phyloP scores from a whole-genome alignment of 768 basidiomycete species.

The Hygrocybe punicea region DNA sequence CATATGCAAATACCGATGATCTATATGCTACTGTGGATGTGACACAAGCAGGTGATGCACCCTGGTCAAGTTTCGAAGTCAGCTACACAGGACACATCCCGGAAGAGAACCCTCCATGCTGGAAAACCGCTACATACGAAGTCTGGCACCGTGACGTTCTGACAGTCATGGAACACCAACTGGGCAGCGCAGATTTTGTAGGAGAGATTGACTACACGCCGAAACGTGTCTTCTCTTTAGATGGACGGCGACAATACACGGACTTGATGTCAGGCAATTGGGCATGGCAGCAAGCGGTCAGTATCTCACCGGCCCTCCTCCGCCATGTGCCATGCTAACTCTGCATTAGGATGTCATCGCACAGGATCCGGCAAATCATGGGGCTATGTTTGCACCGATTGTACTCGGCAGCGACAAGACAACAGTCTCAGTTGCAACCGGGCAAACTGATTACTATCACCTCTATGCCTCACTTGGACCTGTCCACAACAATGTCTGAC shows the following conservation, averaged over 20 bases:
- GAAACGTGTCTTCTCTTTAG: constrained; percentile 5
- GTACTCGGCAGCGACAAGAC: constrained; percentile 42
- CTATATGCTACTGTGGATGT: neutral
- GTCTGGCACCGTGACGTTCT: neutral
- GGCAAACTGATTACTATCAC: constrained; percentile 38
- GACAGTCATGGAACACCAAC: neutral
- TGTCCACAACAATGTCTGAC: constrained; percentile 27
- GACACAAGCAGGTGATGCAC: neutral
- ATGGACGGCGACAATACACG: too few relatives aligned
- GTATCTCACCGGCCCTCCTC: too few relatives aligned
- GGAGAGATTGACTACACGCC: constrained; percentile 21
- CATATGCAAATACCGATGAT: neutral
- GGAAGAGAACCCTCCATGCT: neutral
- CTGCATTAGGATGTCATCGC: constrained; percentile 27
- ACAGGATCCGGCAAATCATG: constrained; percentile 19
- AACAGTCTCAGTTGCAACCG: constrained; percentile 40
- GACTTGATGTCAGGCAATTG: neutral
- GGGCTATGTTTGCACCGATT: constrained; percentile 32
- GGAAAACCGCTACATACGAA: neutral
- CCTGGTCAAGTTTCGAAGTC: neutral
- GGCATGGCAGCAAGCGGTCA: neutral
- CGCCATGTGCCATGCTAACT: neutral
- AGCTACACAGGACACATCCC: neutral
- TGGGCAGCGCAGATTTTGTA: constrained; percentile 22
- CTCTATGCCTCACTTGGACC: constrained; percentile 32